Percentiles rank a stretch among this genome's conserved stretches.
phyloP scores from a whole-genome alignment of 805 yeast species.

The Yamadazyma insecticola region DNA sequence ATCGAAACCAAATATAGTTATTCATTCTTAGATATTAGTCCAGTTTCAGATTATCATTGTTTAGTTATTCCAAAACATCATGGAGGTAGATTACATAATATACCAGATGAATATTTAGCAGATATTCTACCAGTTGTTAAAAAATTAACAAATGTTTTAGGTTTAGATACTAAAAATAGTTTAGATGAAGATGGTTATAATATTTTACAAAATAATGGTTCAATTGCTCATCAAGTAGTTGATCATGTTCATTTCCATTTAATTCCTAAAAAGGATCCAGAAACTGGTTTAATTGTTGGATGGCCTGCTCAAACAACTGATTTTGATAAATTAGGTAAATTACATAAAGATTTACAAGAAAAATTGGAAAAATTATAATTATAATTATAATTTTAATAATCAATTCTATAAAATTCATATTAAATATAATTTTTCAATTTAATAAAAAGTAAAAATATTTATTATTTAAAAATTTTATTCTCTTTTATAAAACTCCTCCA shows the following conservation, averaged over 20 bases:
- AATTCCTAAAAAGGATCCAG: conserved; percentile 77
- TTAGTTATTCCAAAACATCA: conserved; percentile 89
- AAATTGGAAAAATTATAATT: conserved; percentile 14
- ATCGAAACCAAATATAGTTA: conserved; percentile 77
- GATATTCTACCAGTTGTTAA: conserved; percentile 88
- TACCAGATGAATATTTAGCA: conserved; percentile 85
- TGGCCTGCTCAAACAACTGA: conserved; percentile 92
- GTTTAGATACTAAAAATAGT: conserved; percentile 56
- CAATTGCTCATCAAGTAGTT: conserved; percentile 92
- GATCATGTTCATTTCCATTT: conserved; percentile 96
- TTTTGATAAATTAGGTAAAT: conserved; percentile 62
- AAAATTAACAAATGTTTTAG: conserved; percentile 72
- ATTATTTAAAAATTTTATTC: too few relatives aligned
- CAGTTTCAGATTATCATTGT: conserved; percentile 85
- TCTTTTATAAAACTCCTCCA: conserved; percentile 34
- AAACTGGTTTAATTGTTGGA: conserved; percentile 78
- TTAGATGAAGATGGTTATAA: conserved; percentile 75
- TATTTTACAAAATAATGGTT: conserved; percentile 86
- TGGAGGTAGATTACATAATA: conserved; percentile 86
- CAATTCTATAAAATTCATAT: too few relatives aligned
- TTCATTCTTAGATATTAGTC: conserved; percentile 91
- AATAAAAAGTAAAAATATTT: too few relatives aligned
- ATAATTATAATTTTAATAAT: too few relatives aligned
- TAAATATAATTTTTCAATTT: too few relatives aligned
- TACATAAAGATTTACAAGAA: conserved; percentile 53